These are phyloP conservation scores for Piromyces sp. DNA, from an alignment of 192 early-diverging fungal genomes.

Conservation along the genomic window DNA sequence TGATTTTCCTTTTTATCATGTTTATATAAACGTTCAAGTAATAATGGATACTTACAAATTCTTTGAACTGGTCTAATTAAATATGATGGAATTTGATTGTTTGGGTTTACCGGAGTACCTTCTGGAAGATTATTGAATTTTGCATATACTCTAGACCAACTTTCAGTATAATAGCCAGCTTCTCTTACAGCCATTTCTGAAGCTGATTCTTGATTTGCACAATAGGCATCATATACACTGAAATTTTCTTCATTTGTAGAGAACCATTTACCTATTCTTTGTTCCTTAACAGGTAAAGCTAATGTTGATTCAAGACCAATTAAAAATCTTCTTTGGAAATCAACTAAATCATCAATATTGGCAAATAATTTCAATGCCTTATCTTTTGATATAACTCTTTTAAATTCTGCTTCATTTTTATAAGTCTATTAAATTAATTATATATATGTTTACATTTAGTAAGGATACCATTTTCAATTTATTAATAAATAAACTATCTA, in stretches of 20 bases:
- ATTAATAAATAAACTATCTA: too few species aligned
- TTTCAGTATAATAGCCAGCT: constrained; percentile 16
- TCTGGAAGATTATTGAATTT: background rate
- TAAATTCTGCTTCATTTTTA: constrained; percentile 46
- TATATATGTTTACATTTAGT: too few species aligned
- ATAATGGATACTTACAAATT: constrained; percentile 92
- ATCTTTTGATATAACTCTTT: constrained; percentile 61
- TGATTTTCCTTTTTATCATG: constrained; percentile 4
- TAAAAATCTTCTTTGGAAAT: constrained; percentile 89
- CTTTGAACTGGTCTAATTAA: constrained; percentile 63
- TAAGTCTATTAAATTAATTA: constrained; percentile 28
- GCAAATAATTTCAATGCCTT: constrained; percentile 70
- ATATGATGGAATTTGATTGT: background rate
- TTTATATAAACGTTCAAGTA: constrained; percentile 27
- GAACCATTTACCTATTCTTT: constrained; percentile 64
- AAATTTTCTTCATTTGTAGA: constrained; percentile 17
- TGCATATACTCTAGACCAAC: background rate
- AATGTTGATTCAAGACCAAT: constrained; percentile 67
- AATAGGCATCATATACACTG: constrained; percentile 80
- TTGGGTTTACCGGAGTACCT: background rate
- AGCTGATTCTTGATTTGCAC: constrained; percentile 70
- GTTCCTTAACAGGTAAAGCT: constrained; percentile 50
- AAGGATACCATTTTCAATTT: too few species aligned
- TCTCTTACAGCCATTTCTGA: constrained; percentile 51
- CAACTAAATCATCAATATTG: constrained; percentile 82